phyloP scores from a whole-genome alignment of 1,139 yeast species.

The Hyphopichia buzzinii region DNA sequence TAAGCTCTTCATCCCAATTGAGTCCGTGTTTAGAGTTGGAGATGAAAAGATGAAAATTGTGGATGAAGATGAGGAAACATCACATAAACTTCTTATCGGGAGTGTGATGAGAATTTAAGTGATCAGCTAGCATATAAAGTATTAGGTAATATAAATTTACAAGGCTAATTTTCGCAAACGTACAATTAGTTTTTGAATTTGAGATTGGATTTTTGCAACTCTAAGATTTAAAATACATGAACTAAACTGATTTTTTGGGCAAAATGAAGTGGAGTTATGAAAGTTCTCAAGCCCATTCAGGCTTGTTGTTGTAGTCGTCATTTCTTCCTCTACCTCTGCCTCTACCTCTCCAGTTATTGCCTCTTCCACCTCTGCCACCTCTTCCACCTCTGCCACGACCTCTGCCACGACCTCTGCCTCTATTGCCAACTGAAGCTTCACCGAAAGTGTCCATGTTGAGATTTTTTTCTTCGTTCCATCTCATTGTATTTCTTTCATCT shows the following conservation, averaged over 20 bases:
- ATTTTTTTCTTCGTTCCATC: slow-evolving; percentile 62
- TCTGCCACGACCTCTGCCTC: slow-evolving; percentile 26
- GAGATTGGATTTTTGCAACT: neutral
- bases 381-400: slow-evolving; percentile 21
- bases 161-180: no score
- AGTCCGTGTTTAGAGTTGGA: slow-evolving; percentile 23
- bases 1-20: slow-evolving; percentile 27
- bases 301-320: slow-evolving; percentile 28
- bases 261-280: no score
- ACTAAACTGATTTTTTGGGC: no score
- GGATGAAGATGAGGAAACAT: slow-evolving; percentile 22
- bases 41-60: slow-evolving; percentile 22
- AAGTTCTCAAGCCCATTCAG: slow-evolving; percentile 47
- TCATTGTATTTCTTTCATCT: slow-evolving; percentile 39
- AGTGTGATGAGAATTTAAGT: slow-evolving; percentile 21
- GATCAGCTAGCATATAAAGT: no score
- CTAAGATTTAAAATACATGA: neutral
- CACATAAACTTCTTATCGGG: slow-evolving; percentile 27
- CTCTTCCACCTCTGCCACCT: slow-evolving; percentile 26
- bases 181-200: no score
- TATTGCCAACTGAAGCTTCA: slow-evolving; percentile 37
- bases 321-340: slow-evolving; percentile 23
- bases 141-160: no score
- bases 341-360: slow-evolving; percentile 18
- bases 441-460: slow-evolving; percentile 72